These are phyloP conservation scores for Tolypocladium pustulatum DNA, from an alignment of 2,329 filamentous ascomycete genomes.

Conservation along the genomic window DNA sequence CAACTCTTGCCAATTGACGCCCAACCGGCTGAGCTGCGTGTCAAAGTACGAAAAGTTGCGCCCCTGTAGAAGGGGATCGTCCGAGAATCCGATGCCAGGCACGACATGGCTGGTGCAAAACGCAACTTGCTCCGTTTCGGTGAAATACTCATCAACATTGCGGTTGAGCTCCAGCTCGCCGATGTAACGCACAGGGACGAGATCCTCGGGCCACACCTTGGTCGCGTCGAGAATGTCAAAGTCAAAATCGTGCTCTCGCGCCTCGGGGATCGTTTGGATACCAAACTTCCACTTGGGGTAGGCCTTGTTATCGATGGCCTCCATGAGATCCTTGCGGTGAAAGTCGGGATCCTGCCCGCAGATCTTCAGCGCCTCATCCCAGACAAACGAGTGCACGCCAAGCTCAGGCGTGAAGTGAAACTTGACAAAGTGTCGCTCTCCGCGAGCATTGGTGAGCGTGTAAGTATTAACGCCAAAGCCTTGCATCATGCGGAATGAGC, in stretches of 20 bases:
- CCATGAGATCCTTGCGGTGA: slow-evolving; percentile 66
- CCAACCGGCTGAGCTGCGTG: slow-evolving; percentile 44
- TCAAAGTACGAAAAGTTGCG: slow-evolving; percentile 61
- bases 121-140: slow-evolving; percentile 72
- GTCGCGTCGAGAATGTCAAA: slow-evolving; percentile 81
- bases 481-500: slow-evolving; percentile 76
- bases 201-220: slow-evolving; percentile 76
- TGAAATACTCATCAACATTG: slow-evolving; percentile 73
- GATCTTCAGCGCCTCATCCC: slow-evolving; percentile 71
- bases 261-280: slow-evolving; percentile 53
- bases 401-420: slow-evolving; percentile 67
- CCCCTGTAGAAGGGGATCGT: slow-evolving; percentile 65
- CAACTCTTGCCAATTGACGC: slow-evolving; percentile 65
- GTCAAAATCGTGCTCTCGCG: slow-evolving; percentile 59
- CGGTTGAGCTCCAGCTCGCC: slow-evolving; percentile 71
- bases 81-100: slow-evolving; percentile 65
- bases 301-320: slow-evolving; percentile 61
- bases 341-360: slow-evolving; percentile 69
- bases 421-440: slow-evolving; percentile 64
- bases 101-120: slow-evolving; percentile 76
- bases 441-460: slow-evolving; percentile 56
- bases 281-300: slow-evolving; percentile 75
- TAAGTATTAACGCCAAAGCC: slow-evolving; percentile 78
- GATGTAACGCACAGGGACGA: slow-evolving; percentile 65
- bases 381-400: slow-evolving; percentile 66